These are phyloP conservation scores for Tylopilus vinaceipallidus DNA, from an alignment of 768 basidiomycete genomes.

Conservation along the genomic window DNA sequence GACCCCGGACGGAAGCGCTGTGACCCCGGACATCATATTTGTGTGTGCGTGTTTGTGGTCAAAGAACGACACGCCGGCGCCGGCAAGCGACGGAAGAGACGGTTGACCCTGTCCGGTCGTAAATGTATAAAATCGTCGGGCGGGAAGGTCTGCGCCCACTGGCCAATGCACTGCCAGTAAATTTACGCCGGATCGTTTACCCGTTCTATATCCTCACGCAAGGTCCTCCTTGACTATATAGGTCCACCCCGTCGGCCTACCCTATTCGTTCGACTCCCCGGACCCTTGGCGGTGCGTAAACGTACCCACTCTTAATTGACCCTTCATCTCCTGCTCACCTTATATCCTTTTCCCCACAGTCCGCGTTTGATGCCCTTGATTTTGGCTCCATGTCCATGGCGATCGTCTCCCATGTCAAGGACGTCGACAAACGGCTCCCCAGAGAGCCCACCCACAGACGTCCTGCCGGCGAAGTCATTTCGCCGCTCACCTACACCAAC, in stretches of 20 bases:
- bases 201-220: slow-evolving; percentile 6
- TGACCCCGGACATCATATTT: slow-evolving; percentile 25
- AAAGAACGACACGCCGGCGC: slow-evolving; percentile 9
- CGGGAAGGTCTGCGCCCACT: slow-evolving; percentile 15
- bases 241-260: slow-evolving; percentile 4
- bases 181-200: slow-evolving; percentile 27
- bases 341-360: slow-evolving; percentile 14
- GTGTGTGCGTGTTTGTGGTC: not conserved
- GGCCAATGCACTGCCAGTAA: too few species aligned
- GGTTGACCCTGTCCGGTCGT: slow-evolving; percentile 19
- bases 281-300: slow-evolving; percentile 23
- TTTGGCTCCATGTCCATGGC: slow-evolving; percentile 23
- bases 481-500: slow-evolving; percentile 50
- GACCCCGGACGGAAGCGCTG: slow-evolving; percentile 18
- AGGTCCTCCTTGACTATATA: slow-evolving; percentile 16
- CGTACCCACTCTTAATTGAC: slow-evolving; percentile 18
- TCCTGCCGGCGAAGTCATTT: slow-evolving; percentile 49
- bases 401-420: slow-evolving; percentile 31
- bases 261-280: slow-evolving; percentile 8
- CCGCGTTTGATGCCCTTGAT: slow-evolving; percentile 23
- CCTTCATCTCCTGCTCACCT: slow-evolving; percentile 7
- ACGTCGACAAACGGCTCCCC: slow-evolving; percentile 46
- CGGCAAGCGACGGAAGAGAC: slow-evolving; percentile 16
- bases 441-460: slow-evolving; percentile 41
- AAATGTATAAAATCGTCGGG: slow-evolving; percentile 16